Base-by-base conservation (phyloP, 805 yeast genomes). In the Saccharomyces kudriavzevii region DNA sequence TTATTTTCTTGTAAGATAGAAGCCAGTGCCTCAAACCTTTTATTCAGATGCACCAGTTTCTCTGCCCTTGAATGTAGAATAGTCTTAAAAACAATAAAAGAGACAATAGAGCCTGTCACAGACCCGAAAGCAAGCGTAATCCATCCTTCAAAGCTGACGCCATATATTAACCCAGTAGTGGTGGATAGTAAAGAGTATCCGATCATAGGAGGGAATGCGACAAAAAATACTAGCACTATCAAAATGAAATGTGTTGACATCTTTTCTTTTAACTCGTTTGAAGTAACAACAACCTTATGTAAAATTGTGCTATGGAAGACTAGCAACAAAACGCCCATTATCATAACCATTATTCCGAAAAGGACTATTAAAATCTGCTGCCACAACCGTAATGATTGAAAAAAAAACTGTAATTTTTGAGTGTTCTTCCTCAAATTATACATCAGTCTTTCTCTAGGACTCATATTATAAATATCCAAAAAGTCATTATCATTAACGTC, bases 191-290 rank as follows among this genome's bases (percentile, higher is more conserved):
- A 76, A 4, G 92, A 78, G 70, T 84, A 91, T 1, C 99, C 99
- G 31, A 89, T 69, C 60, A 92, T 58, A 1, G 98, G 99, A 1
- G 99, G 98, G 73, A 92, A 91, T 0, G 94, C 83, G 4, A 91
- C 90, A 1, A 77, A 27, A 58, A 85, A 79, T 3, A 90, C 69
- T 48, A 84, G 66, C 3, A 69, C 17, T 50, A 83, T 78, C 54
- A 91, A 64, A 0, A 82, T 58, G 3, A 76, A 54, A 11, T 72
- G 70, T 0, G 85, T 81, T 45, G 66, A 71, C 20, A 61, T 64
- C 48, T 74, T 66, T 0, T 65, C 64, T 28, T 64, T 58, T 73
- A 83, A 75, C n/a, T 67, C 64, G 49, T 80, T 77, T 0, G 88
- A 75, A 3, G 76, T 53, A 0, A 56, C 56, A 1, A 77, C 77